Evolutionary conservation across 331 rosid species (phyloP).

Genomic region (Cydonia oblonga): DNA sequence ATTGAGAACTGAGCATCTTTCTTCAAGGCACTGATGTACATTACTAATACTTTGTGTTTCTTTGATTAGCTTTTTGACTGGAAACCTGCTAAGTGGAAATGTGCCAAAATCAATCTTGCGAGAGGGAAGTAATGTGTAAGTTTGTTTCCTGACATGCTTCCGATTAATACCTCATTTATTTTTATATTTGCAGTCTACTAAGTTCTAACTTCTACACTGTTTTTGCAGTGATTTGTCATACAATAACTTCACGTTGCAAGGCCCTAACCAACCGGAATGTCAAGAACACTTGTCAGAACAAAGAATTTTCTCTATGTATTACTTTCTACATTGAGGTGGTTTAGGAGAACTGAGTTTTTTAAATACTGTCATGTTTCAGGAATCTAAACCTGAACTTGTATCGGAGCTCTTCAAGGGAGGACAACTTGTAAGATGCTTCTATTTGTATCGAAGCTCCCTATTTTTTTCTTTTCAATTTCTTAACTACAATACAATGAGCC

Average conservation of each 20-base stretch:
- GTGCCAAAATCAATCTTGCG: constrained; percentile 49
- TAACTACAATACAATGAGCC: neutral
- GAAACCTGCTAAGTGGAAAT: constrained; percentile 57
- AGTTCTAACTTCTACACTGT: neutral
- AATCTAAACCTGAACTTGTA: constrained; percentile 63
- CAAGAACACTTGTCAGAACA: constrained; percentile 37
- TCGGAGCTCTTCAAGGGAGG: constrained; percentile 33
- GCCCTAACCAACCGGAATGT: constrained; percentile 44
- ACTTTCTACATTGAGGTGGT: neutral
- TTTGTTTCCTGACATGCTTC: constrained; percentile 15
- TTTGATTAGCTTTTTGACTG: constrained; percentile 47
- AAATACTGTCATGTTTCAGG: constrained; percentile 28
- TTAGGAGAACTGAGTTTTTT: constrained; percentile 9
- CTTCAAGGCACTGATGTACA: neutral
- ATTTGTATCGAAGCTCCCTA: neutral
- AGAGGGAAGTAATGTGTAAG: constrained; percentile 58
- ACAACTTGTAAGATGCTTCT: constrained; percentile 37
- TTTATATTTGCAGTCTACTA: neutral
- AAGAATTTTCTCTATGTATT: constrained; percentile 3
- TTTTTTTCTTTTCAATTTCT: neutral
- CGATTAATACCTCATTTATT: neutral
- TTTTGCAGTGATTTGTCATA: constrained; percentile 29
- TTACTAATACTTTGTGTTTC: constrained; percentile 6
- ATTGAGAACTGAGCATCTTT: neutral
- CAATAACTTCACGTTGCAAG: constrained; percentile 65